Base-by-base conservation (phyloP, 2,329 filamentous ascomycete species). In the Alternaria alternata region DNA sequence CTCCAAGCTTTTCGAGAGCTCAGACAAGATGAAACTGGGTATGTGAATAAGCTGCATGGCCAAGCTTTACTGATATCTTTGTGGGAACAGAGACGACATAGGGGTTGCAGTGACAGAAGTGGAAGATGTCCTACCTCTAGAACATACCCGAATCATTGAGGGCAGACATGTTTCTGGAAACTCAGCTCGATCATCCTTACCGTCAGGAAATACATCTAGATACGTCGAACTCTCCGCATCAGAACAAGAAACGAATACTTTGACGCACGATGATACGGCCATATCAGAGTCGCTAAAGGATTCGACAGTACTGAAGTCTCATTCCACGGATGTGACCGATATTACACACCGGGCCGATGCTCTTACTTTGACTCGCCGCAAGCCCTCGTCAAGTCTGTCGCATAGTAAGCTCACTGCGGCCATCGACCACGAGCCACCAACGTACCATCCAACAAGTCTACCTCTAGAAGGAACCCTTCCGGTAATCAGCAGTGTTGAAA, bases 1-100 rank as follows among this genome's bases (percentile, higher is more conserved):
- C 44, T 51, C n/a, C 18, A 55, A 32, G 36, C 57, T 24, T 30
- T 55, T 18, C 38, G 26, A 18, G 38, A 16, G 5, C 28, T 46
- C n/a, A 59, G 38, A 28, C 52, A 41, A 5, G n/a, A 47, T 9
- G 18, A 52, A 12, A 42, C 47, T 43, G 54, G 22, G 58, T 61
- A 53, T 43, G 42, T 52, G 9, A 42, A 36, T 9, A 51, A 16
- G 32, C 18, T 16, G 12, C 41, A 42, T 43, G 4, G 34, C 24
- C 16, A 16, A 44, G 9, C n/a, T 18, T 22, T 43, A 22, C 58
- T 57, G 39, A 57, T 20, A 14, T 18, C 22, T 53, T 32, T n/a
- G 34, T 28, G n/a, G 32, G 22, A 18, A 41, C 24, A 43, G 47
- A 32, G 41, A 47, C 44, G 28, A 16, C 22, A 38, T 22, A 18